A percentile compares a stretch with the other conserved stretches of the same genome.
Conservation (phyloP, 192 early-diverging fungal genomes). For the Polychytrium aggregatum region DNA sequence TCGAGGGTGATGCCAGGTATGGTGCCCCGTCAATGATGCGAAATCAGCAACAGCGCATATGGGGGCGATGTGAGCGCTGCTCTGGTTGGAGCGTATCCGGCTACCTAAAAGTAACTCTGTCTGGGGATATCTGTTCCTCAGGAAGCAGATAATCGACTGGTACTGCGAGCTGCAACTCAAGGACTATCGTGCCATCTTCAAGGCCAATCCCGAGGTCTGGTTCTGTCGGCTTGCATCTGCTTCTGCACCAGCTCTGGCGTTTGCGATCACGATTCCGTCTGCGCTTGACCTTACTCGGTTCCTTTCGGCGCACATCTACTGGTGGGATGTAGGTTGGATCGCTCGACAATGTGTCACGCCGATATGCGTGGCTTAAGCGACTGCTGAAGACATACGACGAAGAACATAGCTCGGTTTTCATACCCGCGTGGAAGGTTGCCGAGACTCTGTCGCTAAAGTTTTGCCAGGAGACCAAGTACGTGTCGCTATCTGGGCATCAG, state of each 20-base stretch:
- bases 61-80: too few species aligned
- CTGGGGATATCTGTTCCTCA: too few species aligned
- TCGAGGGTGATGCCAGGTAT: conserved; percentile 53
- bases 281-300: conserved; percentile 1
- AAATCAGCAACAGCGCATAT: too few species aligned
- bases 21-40: too few species aligned
- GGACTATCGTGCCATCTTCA: conserved; percentile 73
- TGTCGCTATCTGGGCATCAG: too few species aligned
- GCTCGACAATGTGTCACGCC: conserved; percentile 69
- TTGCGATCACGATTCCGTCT: background rate
- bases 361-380: conserved; percentile 90
- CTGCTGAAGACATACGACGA: conserved; percentile 83
- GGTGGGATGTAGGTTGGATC: conserved; percentile 54
- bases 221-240: background rate
- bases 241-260: background rate
- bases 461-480: conserved; percentile 71
- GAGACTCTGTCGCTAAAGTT: conserved; percentile 62
- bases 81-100: too few species aligned
- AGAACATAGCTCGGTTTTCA: conserved; percentile 76
- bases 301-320: background rate
- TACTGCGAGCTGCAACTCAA: conserved; percentile 76
- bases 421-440: conserved; percentile 62
- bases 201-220: conserved; percentile 42
- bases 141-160: conserved; percentile 53
- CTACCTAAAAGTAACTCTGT: too few species aligned